These are phyloP conservation scores for Oryza meyeriana DNA, from an alignment of 176 grass and related monocot genomes.

Conservation along the genomic window DNA sequence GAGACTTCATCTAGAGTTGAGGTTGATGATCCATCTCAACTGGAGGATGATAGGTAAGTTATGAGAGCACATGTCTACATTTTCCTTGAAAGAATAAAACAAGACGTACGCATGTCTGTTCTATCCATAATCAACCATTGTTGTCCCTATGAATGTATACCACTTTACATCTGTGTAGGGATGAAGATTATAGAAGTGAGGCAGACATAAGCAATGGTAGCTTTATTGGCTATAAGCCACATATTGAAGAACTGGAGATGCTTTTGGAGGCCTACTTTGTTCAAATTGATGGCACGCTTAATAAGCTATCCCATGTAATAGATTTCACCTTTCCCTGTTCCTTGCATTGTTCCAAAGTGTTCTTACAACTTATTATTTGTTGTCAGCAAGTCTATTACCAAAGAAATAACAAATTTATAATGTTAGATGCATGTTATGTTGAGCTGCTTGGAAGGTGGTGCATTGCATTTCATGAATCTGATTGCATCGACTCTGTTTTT, in stretches of 20 bases:
- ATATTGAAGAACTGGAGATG: conserved; percentile 94
- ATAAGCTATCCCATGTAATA: conserved; percentile 84
- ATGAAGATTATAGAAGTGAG: conserved; percentile 66
- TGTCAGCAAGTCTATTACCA: neutral
- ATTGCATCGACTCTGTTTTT: neutral
- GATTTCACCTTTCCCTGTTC: neutral
- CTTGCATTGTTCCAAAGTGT: neutral
- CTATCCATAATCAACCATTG: neutral
- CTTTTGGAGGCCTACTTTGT: conserved; percentile 94
- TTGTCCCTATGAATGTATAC: neutral
- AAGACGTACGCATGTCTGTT: neutral
- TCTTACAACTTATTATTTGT: neutral
- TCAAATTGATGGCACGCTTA: conserved; percentile 88
- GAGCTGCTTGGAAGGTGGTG: neutral
- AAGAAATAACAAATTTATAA: neutral
- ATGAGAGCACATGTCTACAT: conserved; percentile 11
- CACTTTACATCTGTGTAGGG: conserved; percentile 36
- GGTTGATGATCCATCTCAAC: conserved; percentile 49
- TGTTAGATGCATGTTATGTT: neutral
- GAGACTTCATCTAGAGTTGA: conserved; percentile 65
- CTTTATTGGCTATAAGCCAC: conserved; percentile 64
- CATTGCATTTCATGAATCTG: neutral
- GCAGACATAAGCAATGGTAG: conserved; percentile 56
- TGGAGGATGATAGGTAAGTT: conserved; percentile 58
- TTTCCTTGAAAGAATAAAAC: neutral